These are phyloP conservation scores for Acanthamoeba lenticulata DNA, from an alignment of 208 protist genomes.

Conservation along the genomic window DNA sequence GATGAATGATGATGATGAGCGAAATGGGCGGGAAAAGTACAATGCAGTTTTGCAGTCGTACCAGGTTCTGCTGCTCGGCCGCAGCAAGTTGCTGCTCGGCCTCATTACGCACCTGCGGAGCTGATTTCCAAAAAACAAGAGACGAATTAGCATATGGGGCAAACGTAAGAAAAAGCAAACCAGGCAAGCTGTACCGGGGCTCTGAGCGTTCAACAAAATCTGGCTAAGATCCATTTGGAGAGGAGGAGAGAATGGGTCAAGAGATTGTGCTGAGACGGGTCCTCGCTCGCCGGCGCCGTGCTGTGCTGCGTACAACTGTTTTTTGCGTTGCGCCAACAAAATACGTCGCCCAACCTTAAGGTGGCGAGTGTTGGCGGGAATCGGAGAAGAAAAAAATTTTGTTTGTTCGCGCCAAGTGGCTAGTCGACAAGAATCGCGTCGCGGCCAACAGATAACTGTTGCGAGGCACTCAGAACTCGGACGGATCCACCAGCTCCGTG, in stretches of 20 bases:
- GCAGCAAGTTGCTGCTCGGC: constrained; percentile 43
- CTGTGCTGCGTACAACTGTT: neutral
- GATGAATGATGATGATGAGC: neutral
- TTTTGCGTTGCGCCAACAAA: neutral
- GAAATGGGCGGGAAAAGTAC: neutral
- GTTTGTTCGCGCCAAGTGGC: no score
- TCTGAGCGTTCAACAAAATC: constrained; percentile 59
- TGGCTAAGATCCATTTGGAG: constrained; percentile 52
- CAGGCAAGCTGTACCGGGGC: constrained; percentile 31
- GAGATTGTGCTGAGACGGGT: neutral
- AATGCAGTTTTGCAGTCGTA: neutral
- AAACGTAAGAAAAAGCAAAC: neutral
- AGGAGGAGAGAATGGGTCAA: neutral
- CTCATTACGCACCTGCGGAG: neutral
- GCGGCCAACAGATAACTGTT: no score
- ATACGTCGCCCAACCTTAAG: neutral
- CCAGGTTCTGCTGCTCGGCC: constrained; percentile 58
- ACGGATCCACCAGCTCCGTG: neutral
- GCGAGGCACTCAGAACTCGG: neutral
- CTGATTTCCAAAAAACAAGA: neutral
- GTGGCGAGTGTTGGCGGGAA: neutral
- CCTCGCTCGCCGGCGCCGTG: neutral
- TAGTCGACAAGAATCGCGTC: no score
- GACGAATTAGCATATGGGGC: neutral
- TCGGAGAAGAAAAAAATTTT: neutral